Conservation (phyloP, 306 rosid genomes). For the Neltuma alba region DNA sequence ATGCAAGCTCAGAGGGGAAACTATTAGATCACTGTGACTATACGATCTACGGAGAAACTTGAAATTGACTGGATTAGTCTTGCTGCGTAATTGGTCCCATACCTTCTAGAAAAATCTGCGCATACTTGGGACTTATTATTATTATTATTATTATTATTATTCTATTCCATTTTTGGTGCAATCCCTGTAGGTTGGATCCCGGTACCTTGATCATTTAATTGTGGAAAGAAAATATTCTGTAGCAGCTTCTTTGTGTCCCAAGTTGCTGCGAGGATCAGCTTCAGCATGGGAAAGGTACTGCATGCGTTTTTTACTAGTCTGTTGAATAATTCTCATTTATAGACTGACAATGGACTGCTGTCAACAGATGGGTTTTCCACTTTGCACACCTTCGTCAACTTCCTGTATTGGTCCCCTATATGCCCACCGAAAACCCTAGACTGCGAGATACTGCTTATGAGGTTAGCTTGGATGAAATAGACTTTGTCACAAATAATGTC, state of each 20-base stretch:
- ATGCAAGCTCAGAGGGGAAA: conserved; percentile 33
- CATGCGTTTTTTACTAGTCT: conserved; percentile 23
- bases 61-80: not conserved
- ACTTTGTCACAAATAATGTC: conserved; percentile 15
- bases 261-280: conserved; percentile 84
- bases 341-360: conserved; percentile 38
- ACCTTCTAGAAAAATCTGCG: not conserved
- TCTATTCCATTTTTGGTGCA: conserved; percentile 18
- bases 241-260: conserved; percentile 94
- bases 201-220: conserved; percentile 96
- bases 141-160: conserved; percentile 8
- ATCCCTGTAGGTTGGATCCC: conserved; percentile 83
- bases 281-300: conserved; percentile 97
- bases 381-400: conserved; percentile 98
- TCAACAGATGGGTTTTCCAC: conserved; percentile 96
- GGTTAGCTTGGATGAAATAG: conserved; percentile 57
- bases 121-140: not conserved
- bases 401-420: conserved; percentile 88
- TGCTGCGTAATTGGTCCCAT: not conserved
- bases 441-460: conserved; percentile 95
- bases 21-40: not conserved
- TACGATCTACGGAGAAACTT: not conserved
- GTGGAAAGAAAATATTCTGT: conserved; percentile 95
- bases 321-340: conserved; percentile 29
- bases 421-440: conserved; percentile 86